Conservation (phyloP, 2,329 filamentous ascomycete genomes). For the Pyricularia grisea region DNA sequence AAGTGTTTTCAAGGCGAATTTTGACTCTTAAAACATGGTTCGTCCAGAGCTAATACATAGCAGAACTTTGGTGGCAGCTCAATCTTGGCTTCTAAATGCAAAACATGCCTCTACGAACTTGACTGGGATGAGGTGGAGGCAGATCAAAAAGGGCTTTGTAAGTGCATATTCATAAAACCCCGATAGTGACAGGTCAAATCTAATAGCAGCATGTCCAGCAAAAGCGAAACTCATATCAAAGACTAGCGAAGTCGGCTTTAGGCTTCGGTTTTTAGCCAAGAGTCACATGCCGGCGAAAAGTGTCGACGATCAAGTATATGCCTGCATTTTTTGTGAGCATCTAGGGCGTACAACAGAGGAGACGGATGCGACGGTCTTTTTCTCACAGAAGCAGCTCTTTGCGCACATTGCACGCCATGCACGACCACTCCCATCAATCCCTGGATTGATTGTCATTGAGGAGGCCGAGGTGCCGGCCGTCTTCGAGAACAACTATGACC, state of each 20-base stretch:
- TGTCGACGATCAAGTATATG: slow-evolving; percentile 43
- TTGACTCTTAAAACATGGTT: not conserved
- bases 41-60: not conserved
- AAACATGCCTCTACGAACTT: slow-evolving; percentile 42
- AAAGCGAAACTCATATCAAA: slow-evolving; percentile 19
- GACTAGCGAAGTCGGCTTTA: slow-evolving; percentile 36
- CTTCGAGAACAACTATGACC: slow-evolving; percentile 40
- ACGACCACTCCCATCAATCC: slow-evolving; percentile 38
- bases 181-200: slow-evolving; percentile 29
- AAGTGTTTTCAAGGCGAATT: slow-evolving; percentile 10
- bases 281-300: slow-evolving; percentile 39
- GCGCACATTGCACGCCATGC: slow-evolving; percentile 43
- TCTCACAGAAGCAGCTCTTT: slow-evolving; percentile 41
- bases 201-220: not conserved
- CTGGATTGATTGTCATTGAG: slow-evolving; percentile 40
- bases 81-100: slow-evolving; percentile 39
- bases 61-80: slow-evolving; percentile 22
- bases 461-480: slow-evolving; percentile 24
- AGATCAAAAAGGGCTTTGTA: slow-evolving; percentile 32
- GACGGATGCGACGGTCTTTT: slow-evolving; percentile 48
- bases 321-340: slow-evolving; percentile 44
- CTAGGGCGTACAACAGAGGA: slow-evolving; percentile 38
- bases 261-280: slow-evolving; percentile 46
- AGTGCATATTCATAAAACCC: not conserved
- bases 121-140: slow-evolving; percentile 42